Conservation (phyloP, 352 stramenopile genomes). For the Globisporangium rhizosaccharum region DNA sequence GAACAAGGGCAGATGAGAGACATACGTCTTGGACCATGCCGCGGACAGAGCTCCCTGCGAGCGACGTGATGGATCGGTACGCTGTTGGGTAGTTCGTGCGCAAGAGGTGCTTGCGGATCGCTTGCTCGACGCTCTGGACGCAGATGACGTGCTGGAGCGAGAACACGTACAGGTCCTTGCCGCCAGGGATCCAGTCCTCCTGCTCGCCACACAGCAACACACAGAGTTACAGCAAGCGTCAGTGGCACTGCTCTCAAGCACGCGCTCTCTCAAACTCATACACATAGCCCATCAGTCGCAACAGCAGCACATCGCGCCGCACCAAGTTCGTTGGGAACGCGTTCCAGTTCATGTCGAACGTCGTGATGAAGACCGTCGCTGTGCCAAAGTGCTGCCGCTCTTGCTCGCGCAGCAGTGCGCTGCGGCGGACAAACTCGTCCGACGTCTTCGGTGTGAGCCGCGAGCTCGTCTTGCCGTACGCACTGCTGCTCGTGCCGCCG, state of each 20-base stretch:
- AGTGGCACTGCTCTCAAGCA: not conserved
- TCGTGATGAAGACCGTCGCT: conserved; percentile 72
- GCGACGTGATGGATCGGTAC: conserved; percentile 77
- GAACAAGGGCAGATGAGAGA: not conserved
- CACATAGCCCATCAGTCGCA: not conserved
- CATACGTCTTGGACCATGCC: conserved; percentile 61
- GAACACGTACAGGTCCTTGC: conserved; percentile 81
- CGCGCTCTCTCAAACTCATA: not conserved
- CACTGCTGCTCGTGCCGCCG: conserved; percentile 1
- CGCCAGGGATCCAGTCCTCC: conserved; percentile 66
- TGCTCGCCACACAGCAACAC: conserved; percentile 2
- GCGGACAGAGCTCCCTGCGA: conserved; percentile 53
- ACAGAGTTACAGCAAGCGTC: not conserved
- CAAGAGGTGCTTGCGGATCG: conserved; percentile 64
- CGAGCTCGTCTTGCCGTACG: conserved; percentile 22
- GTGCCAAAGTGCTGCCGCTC: conserved; percentile 64
- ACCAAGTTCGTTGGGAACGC: conserved; percentile 60
- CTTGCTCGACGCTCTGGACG: conserved; percentile 57
- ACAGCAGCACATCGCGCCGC: not conserved
- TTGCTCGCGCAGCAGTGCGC: conserved; percentile 28
- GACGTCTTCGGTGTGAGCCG: conserved; percentile 38
- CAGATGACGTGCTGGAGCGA: conserved; percentile 72
- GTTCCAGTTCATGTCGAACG: conserved; percentile 79
- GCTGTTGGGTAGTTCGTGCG: conserved; percentile 76
- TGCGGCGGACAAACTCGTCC: conserved; percentile 33